Percentiles rank a stretch among this genome's conserved stretches.
phyloP scores from a whole-genome alignment of 2,329 filamentous ascomycete genomes.

The Coleophoma eucalyptorum region DNA sequence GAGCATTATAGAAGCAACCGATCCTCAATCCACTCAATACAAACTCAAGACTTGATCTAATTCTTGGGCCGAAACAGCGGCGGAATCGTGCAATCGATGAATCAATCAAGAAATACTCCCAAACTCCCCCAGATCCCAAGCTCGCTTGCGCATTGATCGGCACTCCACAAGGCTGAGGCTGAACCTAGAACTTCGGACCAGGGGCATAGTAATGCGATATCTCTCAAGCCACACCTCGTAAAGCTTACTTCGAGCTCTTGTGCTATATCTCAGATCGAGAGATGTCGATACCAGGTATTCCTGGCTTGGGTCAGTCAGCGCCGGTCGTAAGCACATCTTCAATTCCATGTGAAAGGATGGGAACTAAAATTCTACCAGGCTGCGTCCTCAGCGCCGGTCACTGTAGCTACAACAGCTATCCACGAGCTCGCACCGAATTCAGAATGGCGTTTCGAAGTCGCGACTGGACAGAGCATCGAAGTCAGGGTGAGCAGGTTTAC shows the following conservation, averaged over 20 bases:
- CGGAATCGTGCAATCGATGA: too few species aligned
- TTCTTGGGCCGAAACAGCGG: too few species aligned
- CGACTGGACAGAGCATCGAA: constrained; percentile 46
- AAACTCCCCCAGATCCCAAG: too few species aligned
- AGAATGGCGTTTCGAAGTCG: constrained; percentile 78
- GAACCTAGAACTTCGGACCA: constrained; percentile 1
- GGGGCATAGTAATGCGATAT: neutral
- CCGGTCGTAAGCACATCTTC: constrained; percentile 42
- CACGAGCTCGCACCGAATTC: constrained; percentile 58
- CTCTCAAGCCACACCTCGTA: constrained; percentile 2
- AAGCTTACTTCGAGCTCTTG: constrained; percentile 1
- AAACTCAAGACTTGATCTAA: too few species aligned
- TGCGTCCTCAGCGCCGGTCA: constrained; percentile 19
- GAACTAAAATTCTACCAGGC: constrained; percentile 15
- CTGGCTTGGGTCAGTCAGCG: constrained; percentile 66
- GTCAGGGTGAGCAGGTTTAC: constrained; percentile 40
- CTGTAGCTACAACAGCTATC: constrained; percentile 34
- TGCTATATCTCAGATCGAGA: constrained; percentile 1
- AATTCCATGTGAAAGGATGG: neutral
- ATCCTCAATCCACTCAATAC: neutral
- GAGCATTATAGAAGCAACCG: constrained; percentile 8
- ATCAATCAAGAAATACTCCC: too few species aligned
- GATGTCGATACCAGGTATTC: constrained; percentile 76
- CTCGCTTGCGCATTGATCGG: too few species aligned
- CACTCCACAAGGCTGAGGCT: constrained; percentile 14